Conservation (phyloP, 116 monocot genomes). For the Thalassia testudinum region DNA sequence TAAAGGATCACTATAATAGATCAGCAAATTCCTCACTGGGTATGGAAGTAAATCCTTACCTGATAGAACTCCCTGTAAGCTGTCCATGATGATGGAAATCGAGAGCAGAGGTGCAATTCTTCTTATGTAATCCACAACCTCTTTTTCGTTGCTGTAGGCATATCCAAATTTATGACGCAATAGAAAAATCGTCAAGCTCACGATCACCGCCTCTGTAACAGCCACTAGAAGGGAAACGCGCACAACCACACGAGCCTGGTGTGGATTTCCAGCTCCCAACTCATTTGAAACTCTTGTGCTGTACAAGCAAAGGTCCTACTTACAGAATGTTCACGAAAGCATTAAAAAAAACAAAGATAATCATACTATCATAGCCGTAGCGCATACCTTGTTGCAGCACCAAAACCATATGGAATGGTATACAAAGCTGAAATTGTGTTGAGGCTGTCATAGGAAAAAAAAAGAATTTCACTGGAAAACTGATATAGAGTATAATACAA, state of each 20-base stretch:
- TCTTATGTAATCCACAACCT: slow-evolving; percentile 23
- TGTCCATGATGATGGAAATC: slow-evolving; percentile 15
- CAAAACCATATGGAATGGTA: slow-evolving; percentile 66
- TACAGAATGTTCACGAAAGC: not conserved
- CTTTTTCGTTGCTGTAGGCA: slow-evolving; percentile 15
- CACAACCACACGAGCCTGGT: slow-evolving; percentile 40
- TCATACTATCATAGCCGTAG: not conserved
- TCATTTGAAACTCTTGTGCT: slow-evolving; percentile 88
- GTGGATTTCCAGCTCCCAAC: slow-evolving; percentile 46
- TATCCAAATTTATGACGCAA: slow-evolving; percentile 50
- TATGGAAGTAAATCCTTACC: too few relatives aligned
- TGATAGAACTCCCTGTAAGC: slow-evolving; percentile 16
- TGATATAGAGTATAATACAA: too few relatives aligned
- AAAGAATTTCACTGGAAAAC: not conserved
- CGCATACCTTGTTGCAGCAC: slow-evolving; percentile 65
- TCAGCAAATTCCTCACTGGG: too few relatives aligned
- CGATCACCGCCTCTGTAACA: slow-evolving; percentile 19
- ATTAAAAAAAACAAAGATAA: not conserved
- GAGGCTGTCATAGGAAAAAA: not conserved
- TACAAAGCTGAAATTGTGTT: slow-evolving; percentile 1
- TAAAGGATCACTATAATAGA: too few relatives aligned
- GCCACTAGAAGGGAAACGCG: not conserved
- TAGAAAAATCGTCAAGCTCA: slow-evolving; percentile 46
- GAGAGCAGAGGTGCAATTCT: slow-evolving; percentile 23
- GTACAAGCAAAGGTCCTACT: not conserved